Evolutionary conservation across 768 basidiomycete genomes (phyloP).

Genomic region (Leccinum rimulosum): DNA sequence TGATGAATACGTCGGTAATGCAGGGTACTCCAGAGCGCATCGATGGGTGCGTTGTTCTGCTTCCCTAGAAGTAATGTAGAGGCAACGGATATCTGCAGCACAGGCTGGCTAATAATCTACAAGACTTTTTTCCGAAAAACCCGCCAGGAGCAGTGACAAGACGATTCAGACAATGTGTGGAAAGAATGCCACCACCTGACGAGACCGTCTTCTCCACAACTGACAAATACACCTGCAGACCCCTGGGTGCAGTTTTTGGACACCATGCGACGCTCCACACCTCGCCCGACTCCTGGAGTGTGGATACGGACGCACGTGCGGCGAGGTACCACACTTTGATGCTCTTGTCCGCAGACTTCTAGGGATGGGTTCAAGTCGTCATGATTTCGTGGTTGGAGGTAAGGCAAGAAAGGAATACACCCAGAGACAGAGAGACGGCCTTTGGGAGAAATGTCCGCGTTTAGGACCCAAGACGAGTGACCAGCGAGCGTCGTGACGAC

Average conservation of each 20-base stretch:
- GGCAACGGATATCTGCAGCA: no score
- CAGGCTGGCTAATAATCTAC: no score
- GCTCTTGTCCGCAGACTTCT: constrained; percentile 79
- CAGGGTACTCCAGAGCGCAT: no score
- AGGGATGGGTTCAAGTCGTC: background rate
- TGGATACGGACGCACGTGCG: constrained; percentile 71
- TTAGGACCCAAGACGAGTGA: constrained; percentile 90
- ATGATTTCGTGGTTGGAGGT: background rate
- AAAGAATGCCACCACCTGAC: constrained; percentile 73
- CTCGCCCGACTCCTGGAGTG: constrained; percentile 73
- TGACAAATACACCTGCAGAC: constrained; percentile 63
- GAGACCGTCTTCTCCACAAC: constrained; percentile 70
- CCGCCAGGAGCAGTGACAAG: no score
- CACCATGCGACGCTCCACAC: constrained; percentile 86
- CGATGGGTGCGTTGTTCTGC: no score
- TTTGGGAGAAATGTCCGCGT: constrained; percentile 79
- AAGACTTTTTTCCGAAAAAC: no score
- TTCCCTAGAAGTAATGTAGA: no score
- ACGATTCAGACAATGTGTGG: no score
- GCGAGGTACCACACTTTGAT: constrained; percentile 87
- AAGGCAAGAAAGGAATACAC: constrained; percentile 38
- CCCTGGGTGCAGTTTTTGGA: constrained; percentile 47
- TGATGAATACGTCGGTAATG: no score
- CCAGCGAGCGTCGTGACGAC: constrained; percentile 73
- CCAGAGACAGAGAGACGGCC: constrained; percentile 75